A percentile compares a stretch with the other conserved stretches of the same genome.
These are phyloP conservation scores for Styphnolobium japonicum DNA, from an alignment of 306 rosid genomes.

Conservation along the genomic window DNA sequence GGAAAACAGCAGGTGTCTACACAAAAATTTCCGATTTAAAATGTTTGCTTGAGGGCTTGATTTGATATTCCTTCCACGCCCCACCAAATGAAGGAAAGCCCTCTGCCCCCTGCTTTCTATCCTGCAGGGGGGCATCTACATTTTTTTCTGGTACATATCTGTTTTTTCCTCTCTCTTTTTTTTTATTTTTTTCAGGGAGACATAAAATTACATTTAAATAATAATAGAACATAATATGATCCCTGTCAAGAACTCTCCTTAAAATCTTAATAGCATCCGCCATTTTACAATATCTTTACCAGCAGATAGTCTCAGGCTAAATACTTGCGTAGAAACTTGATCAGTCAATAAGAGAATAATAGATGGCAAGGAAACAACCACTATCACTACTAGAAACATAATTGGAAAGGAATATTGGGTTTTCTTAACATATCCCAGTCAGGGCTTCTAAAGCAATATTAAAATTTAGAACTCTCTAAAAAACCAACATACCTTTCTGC, in stretches of 20 bases:
- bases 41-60: not conserved
- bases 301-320: not conserved
- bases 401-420: not conserved
- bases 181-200: not conserved
- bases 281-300: not conserved
- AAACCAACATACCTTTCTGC: slow-evolving; percentile 56
- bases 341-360: not conserved
- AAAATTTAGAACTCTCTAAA: not conserved
- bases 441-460: slow-evolving; percentile 10
- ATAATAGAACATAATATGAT: not conserved
- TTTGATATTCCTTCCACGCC: not conserved
- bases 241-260: not conserved
- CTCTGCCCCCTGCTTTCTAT: not conserved
- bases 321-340: not conserved
- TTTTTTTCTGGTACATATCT: not conserved
- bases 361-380: slow-evolving; percentile 8
- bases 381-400: not conserved
- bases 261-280: not conserved
- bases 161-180: not conserved
- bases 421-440: not conserved
- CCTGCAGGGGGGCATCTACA: not conserved
- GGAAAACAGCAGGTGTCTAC: not conserved
- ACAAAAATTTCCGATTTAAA: not conserved
- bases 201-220: not conserved
- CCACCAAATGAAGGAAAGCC: not conserved